phyloP scores from a whole-genome alignment of 2,329 filamentous ascomycete genomes.

The Fusarium sp. region DNA sequence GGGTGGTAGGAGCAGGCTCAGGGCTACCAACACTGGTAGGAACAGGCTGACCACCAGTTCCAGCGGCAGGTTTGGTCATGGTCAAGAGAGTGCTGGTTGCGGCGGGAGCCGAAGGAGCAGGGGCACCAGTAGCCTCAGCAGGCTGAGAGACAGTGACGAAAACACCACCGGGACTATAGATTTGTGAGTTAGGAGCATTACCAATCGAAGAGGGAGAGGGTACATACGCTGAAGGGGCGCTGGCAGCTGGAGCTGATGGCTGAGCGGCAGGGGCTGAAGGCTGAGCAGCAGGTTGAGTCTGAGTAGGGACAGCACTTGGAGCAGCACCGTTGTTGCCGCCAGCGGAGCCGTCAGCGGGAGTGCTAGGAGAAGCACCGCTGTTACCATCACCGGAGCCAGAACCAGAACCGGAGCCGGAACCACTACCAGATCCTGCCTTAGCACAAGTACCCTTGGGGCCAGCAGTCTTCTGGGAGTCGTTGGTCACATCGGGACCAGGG shows the following conservation, averaged over 20 bases:
- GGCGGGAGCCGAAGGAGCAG: conserved; percentile 32
- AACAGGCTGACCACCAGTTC: conserved; percentile 16
- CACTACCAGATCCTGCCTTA: conserved; percentile 38
- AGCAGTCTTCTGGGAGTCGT: conserved; percentile 48
- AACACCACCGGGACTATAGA: conserved; percentile 54
- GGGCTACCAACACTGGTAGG: conserved; percentile 22
- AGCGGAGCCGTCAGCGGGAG: conserved; percentile 13
- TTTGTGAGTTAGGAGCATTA: conserved; percentile 27
- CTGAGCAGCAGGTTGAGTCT: conserved; percentile 18
- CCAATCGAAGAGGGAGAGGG: conserved; percentile 6
- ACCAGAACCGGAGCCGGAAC: conserved; percentile 14
- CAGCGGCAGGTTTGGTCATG: conserved; percentile 34
- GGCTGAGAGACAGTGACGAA: conserved; percentile 50
- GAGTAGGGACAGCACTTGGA: conserved; percentile 35
- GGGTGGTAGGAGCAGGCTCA: conserved; percentile 18
- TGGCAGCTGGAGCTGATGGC: conserved; percentile 34
- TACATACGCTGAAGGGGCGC: conserved; percentile 42
- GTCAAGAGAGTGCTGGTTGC: conserved; percentile 37
- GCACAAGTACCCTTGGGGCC: conserved; percentile 49
- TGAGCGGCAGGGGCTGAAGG: conserved; percentile 7
- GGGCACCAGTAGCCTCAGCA: conserved; percentile 35
- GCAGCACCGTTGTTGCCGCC: conserved; percentile 12
- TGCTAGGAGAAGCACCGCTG: conserved; percentile 15
- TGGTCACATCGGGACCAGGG: conserved; percentile 66
- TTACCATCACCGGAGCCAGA: neutral